These are phyloP conservation scores for Endocarpon pusillum DNA, from an alignment of 495 filamentous ascomycete species.

Conservation along the genomic window DNA sequence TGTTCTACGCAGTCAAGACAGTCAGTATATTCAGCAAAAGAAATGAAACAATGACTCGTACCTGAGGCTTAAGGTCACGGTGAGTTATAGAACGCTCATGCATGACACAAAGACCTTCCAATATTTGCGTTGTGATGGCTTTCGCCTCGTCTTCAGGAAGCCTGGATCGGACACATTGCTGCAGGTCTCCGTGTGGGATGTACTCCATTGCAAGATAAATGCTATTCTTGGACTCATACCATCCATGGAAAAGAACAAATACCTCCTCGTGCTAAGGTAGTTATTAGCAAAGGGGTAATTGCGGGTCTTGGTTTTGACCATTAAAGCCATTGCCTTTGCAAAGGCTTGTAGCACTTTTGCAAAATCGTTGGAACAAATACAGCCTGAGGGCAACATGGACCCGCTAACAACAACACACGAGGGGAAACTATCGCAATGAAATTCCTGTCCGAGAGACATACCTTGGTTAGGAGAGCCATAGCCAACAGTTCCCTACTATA, in stretches of 20 bases:
- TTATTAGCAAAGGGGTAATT: no score
- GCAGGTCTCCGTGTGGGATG: slow-evolving; percentile 10
- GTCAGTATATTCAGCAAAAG: neutral
- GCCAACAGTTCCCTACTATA: no score
- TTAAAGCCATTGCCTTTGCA: no score
- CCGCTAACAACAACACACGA: no score
- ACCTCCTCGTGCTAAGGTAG: neutral
- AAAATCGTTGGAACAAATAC: no score
- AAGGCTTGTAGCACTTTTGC: no score
- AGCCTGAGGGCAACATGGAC: no score
- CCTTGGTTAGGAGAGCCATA: no score
- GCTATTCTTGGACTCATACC: slow-evolving; percentile 6
- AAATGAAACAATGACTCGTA: neutral
- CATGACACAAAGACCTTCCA: slow-evolving; percentile 13
- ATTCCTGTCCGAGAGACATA: no score
- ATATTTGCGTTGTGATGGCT: slow-evolving; percentile 9
- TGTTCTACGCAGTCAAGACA: slow-evolving; percentile 12
- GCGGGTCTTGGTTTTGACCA: no score
- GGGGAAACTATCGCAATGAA: no score
- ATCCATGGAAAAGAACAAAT: slow-evolving; percentile 2
- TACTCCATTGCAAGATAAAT: slow-evolving; percentile 18
- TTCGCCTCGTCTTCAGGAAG: slow-evolving; percentile 10
- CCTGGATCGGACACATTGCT: no score
- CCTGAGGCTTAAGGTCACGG: slow-evolving; percentile 15
- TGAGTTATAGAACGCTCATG: slow-evolving; percentile 14